These are phyloP conservation scores for Baudoinia panamericana DNA, from an alignment of 495 filamentous ascomycete genomes.

Conservation along the genomic window DNA sequence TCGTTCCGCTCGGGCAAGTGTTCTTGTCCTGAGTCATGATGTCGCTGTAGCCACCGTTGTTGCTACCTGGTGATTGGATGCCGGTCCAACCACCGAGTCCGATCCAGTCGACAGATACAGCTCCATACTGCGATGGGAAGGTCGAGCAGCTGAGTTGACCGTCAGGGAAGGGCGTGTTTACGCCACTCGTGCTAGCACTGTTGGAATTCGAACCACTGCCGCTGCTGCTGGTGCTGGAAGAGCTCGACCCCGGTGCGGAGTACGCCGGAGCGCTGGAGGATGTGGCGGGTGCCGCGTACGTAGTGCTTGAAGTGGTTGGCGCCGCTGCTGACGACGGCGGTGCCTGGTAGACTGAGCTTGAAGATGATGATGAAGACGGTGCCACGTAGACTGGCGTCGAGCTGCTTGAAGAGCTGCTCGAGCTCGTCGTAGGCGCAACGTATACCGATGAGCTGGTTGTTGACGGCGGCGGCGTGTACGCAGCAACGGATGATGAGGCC, in stretches of 20 bases:
- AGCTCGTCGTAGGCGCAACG: not conserved
- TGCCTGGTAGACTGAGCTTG: not conserved
- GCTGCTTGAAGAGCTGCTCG: no score
- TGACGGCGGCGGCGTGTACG: constrained; percentile 4
- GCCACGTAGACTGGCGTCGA: no score
- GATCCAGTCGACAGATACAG: constrained; percentile 55
- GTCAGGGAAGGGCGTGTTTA: constrained; percentile 63
- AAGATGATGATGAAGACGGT: not conserved
- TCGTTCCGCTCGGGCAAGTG: constrained; percentile 34
- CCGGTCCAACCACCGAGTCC: constrained; percentile 66
- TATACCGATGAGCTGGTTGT: not conserved
- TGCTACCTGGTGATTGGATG: constrained; percentile 47
- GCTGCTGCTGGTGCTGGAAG: not conserved
- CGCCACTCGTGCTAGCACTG: constrained; percentile 24
- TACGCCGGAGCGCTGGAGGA: not conserved
- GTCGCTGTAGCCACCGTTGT: constrained; percentile 37
- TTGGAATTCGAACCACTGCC: constrained; percentile 6
- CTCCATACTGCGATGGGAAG: constrained; percentile 78
- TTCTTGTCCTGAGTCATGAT: constrained; percentile 40
- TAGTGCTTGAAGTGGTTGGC: constrained; percentile 2
- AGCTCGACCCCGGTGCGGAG: not conserved
- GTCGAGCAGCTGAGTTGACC: constrained; percentile 54
- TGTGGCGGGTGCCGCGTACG: not conserved
- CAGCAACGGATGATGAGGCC: constrained; percentile 4
- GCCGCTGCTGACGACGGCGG: not conserved